Conservation (phyloP, 768 basidiomycete species). For the Dacryopinax spathularia region DNA sequence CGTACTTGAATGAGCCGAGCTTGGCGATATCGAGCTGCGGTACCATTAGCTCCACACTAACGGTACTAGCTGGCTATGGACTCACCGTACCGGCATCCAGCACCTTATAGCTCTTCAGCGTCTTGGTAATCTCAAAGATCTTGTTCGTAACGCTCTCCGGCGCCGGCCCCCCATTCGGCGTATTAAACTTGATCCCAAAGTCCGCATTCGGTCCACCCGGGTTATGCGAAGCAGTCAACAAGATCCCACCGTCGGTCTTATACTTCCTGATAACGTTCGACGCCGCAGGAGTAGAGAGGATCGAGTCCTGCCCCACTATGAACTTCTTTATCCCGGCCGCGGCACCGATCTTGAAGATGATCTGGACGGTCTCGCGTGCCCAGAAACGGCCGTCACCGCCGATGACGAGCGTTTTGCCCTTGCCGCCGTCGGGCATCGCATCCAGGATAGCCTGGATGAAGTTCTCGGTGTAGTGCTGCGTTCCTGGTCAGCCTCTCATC, state of each 20-base stretch:
- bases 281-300: slow-evolving; percentile 93
- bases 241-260: slow-evolving; percentile 92
- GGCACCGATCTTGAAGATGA: slow-evolving; percentile 84
- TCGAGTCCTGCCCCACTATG: slow-evolving; percentile 80
- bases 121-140: slow-evolving; percentile 85
- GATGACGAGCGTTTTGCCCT: slow-evolving; percentile 66
- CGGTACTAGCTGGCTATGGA: slow-evolving; percentile 7
- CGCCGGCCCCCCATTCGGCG: slow-evolving; percentile 92
- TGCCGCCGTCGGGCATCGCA: slow-evolving; percentile 62
- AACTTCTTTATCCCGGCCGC: slow-evolving; percentile 86
- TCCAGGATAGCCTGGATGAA: slow-evolving; percentile 89
- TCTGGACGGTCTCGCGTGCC: slow-evolving; percentile 72
- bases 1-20: slow-evolving; percentile 64
- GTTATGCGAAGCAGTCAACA: slow-evolving; percentile 94
- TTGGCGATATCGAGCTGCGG: slow-evolving; percentile 67
- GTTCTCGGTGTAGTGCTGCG: slow-evolving; percentile 95
- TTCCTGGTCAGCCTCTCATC: slow-evolving; percentile 14
- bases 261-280: slow-evolving; percentile 92
- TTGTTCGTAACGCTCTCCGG: slow-evolving; percentile 92
- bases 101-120: slow-evolving; percentile 70
- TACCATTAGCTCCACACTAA: slow-evolving; percentile 7
- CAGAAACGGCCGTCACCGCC: slow-evolving; percentile 96
- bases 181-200: slow-evolving; percentile 99
- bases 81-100: slow-evolving; percentile 63
- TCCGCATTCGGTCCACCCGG: slow-evolving; percentile 96